Evolutionary conservation across 2,329 filamentous ascomycete genomes (phyloP), one percentile per base, ranked within the genome.

Genomic region (Xylariaceae sp.): DNA sequence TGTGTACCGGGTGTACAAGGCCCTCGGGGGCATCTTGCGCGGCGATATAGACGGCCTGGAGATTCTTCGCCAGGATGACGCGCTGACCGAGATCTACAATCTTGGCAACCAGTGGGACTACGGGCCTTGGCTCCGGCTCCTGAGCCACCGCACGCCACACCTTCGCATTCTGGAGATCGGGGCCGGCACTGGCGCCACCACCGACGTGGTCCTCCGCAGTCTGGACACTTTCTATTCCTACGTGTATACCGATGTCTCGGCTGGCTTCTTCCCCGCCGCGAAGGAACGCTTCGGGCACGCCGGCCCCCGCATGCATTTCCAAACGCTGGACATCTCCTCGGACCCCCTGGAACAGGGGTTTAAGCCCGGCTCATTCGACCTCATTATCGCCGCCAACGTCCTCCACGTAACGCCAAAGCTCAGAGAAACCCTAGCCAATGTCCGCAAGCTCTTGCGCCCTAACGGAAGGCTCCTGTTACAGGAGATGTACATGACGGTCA

Each of bases 261-360:
- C 49, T 16, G 56, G 52, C n/a, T 61, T 63, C 47, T 61, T 65
- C 26, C 40, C 37, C 0, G 23, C 20, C 16, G 55, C 57, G 6
- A 48, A 52, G 14, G 49, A 59, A 19, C 32, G 44, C 1, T 61
- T 63, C 47, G 9, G 21, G 2, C 16, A 52, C 4, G 44, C 66
- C 42, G 51, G 54, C 1, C 40, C 59, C 1, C 63, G 63, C 23
- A 68, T 76, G 62, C 54, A 65, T 7, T 76, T 67, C 56, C 60
- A 60, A 20, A 55, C 62, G 1, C 59, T 67, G 1, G 67, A 77
- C 41, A 64, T 74, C 19, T 63, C 69, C 12, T 48, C 56, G 6
- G 66, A 70, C 20, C 56, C 56, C 9, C 5, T 43, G 1, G 48
- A 26, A 2, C 60, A 65, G 20, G 62, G 60, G 0, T 59, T 63